phyloP scores from a whole-genome alignment of 148 eudicot genomes.

The Chenopodium quinoa region DNA sequence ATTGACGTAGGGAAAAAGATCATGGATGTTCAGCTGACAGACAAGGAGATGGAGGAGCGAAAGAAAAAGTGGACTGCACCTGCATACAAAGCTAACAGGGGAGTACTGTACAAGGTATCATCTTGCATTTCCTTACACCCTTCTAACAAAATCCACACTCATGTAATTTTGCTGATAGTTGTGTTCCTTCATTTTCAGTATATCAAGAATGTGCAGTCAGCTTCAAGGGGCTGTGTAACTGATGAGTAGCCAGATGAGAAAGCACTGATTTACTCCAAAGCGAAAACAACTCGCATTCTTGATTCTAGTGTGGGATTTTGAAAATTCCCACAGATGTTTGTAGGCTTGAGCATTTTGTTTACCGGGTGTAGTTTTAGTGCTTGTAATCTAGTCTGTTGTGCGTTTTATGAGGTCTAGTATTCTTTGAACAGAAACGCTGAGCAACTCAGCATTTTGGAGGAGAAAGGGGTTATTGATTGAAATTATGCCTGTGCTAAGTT shows the following conservation, averaged over 20 bases:
- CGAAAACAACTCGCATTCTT: neutral
- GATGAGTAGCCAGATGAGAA: conserved; percentile 49
- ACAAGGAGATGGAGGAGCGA: conserved; percentile 57
- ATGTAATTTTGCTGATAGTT: conserved; percentile 4
- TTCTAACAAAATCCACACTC: neutral
- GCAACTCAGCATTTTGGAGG: neutral
- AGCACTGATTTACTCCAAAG: neutral
- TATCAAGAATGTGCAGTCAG: conserved; percentile 79
- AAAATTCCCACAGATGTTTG: conserved; percentile 1
- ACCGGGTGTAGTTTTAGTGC: conserved; percentile 2
- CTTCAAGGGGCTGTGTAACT: conserved; percentile 82
- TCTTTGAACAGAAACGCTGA: neutral
- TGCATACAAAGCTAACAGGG: conserved; percentile 63
- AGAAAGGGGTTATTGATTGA: neutral
- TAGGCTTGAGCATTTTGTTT: conserved; percentile 5
- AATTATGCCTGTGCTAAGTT: neutral
- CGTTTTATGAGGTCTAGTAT: neutral
- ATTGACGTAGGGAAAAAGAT: conserved; percentile 70
- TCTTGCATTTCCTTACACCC: neutral
- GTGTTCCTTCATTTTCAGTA: conserved; percentile 42
- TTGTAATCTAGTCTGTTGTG: conserved; percentile 15
- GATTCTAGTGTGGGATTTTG: conserved; percentile 12
- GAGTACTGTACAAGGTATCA: conserved; percentile 84
- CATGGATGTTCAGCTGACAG: conserved; percentile 74
- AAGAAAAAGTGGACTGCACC: conserved; percentile 75